Conservation (phyloP, 768 basidiomycete species). For the Pisolithus microcarpus region DNA sequence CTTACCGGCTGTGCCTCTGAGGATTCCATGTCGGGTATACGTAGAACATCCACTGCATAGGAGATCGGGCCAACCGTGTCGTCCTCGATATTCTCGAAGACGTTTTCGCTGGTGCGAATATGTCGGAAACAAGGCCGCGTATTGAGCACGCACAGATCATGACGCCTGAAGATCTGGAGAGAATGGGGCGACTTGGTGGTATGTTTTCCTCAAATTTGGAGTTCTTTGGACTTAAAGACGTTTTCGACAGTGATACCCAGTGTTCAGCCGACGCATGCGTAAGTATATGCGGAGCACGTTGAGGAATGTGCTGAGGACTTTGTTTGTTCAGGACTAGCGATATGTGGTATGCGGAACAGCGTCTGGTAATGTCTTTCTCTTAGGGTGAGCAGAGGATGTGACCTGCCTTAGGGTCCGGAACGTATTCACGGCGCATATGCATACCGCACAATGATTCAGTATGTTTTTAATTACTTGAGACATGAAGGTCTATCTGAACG, state of each 20-base stretch:
- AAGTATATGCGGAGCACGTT: constrained; percentile 20
- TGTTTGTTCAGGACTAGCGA: constrained; percentile 60
- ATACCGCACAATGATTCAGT: constrained; percentile 74
- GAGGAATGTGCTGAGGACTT: not conserved
- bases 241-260: constrained; percentile 69
- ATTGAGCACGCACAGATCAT: constrained; percentile 95
- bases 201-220: constrained; percentile 13
- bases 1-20: not conserved
- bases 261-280: constrained; percentile 92
- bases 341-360: constrained; percentile 86
- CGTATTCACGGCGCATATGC: constrained; percentile 87
- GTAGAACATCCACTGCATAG: constrained; percentile 85
- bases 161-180: constrained; percentile 56
- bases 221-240: not conserved
- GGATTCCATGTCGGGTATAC: no score
- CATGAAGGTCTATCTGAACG: not conserved
- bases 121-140: constrained; percentile 54
- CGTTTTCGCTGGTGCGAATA: constrained; percentile 32
- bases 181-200: constrained; percentile 72
- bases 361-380: constrained; percentile 44
- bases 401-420: constrained; percentile 54
- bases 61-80: constrained; percentile 80
- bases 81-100: constrained; percentile 80
- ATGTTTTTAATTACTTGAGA: constrained; percentile 12
- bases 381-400: not conserved